Percentiles rank a stretch among this genome's conserved stretches.
These are phyloP conservation scores for Nepenthes gracilis DNA, from an alignment of 148 eudicot genomes.

Conservation along the genomic window DNA sequence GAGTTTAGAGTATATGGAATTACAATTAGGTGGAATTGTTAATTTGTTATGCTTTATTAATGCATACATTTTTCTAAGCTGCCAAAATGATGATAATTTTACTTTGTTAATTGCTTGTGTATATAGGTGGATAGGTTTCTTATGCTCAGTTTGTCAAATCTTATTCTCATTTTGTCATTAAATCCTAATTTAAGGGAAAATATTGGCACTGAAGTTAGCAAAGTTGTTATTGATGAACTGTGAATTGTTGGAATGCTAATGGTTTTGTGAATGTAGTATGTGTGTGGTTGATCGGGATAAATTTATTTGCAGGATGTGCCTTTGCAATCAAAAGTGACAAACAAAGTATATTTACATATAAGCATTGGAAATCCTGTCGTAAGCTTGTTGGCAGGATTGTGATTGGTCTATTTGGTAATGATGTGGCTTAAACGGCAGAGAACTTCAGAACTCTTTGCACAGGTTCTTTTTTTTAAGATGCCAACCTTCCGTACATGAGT, in stretches of 20 bases:
- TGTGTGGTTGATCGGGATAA: background rate
- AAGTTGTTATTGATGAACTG: background rate
- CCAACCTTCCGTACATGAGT: too few relatives aligned
- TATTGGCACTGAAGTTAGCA: background rate
- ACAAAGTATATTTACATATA: conserved; percentile 67
- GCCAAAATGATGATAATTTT: too few relatives aligned
- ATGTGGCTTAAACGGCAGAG: conserved; percentile 86
- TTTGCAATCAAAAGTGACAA: conserved; percentile 74
- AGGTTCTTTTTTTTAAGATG: conserved; percentile 26
- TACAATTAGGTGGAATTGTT: background rate
- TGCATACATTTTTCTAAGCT: too few relatives aligned
- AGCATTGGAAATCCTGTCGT: conserved; percentile 91
- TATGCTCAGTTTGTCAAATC: too few relatives aligned
- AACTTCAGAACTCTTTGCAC: conserved; percentile 97
- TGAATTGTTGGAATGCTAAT: background rate
- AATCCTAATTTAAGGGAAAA: too few relatives aligned
- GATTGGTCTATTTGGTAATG: conserved; percentile 86
- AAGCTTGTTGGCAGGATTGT: conserved; percentile 80
- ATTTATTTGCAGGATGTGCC: conserved; percentile 30
- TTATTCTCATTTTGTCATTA: too few relatives aligned
- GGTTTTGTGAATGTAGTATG: background rate
- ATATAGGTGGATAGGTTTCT: too few relatives aligned
- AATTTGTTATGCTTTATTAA: background rate
- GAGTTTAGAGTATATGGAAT: background rate
- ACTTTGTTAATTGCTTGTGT: too few relatives aligned